Percentiles rank a stretch among this genome's conserved stretches.
Conservation (phyloP, 345 rosid genomes). For the Salix udensis region DNA sequence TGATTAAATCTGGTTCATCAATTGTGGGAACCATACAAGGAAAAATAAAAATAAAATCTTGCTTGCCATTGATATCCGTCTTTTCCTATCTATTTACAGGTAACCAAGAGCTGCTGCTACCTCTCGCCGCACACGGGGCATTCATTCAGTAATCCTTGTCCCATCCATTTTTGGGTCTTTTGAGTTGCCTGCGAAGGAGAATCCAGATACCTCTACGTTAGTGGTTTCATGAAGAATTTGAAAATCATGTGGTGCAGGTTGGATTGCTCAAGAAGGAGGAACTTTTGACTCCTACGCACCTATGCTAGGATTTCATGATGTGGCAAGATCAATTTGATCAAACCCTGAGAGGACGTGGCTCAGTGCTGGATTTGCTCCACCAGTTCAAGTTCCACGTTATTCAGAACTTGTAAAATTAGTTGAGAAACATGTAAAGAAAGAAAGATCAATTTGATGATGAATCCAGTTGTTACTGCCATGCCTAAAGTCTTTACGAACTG, state of each 20-base stretch:
- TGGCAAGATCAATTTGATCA: not conserved
- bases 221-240: not conserved
- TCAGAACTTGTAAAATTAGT: too few species aligned
- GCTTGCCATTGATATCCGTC: not conserved
- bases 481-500: too few species aligned
- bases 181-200: not conserved
- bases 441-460: too few species aligned
- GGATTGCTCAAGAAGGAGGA: conserved; percentile 1
- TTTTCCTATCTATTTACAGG: not conserved
- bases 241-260: not conserved
- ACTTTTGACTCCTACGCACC: conserved; percentile 11
- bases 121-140: conserved; percentile 9
- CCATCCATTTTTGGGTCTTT: not conserved
- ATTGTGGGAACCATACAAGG: conserved; percentile 21
- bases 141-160: not conserved
- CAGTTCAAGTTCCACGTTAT: too few species aligned
- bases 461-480: too few species aligned
- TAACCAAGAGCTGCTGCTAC: not conserved
- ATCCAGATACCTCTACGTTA: not conserved
- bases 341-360: too few species aligned
- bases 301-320: not conserved
- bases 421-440: too few species aligned
- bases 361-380: too few species aligned
- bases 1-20: conserved; percentile 29
- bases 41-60: not conserved